Evolutionary conservation across 2,329 filamentous ascomycete genomes (phyloP).

Genomic region (Talaromyces piceae): DNA sequence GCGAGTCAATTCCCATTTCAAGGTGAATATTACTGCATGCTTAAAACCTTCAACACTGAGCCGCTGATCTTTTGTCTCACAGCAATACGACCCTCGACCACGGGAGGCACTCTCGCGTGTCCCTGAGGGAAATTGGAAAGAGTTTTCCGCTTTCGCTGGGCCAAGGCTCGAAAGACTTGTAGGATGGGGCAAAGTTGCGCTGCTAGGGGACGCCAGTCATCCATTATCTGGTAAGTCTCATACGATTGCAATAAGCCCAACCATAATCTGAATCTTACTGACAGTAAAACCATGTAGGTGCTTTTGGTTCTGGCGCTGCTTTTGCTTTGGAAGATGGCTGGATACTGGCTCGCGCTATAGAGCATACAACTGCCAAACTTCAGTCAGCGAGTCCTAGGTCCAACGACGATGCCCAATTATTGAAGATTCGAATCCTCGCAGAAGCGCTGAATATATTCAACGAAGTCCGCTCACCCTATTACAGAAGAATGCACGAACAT

Average conservation of each 20-base stretch:
- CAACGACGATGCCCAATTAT: not conserved
- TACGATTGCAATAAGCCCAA: not conserved
- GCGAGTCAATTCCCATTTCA: constrained; percentile 14
- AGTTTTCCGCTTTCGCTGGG: constrained; percentile 1
- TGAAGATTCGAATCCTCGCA: constrained; percentile 1
- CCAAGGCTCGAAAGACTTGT: constrained; percentile 1
- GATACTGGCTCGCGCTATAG: constrained; percentile 34
- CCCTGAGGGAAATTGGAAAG: constrained; percentile 2
- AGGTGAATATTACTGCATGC: not conserved
- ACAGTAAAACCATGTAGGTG: not conserved
- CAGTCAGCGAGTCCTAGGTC: not conserved
- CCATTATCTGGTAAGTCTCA: constrained; percentile 1
- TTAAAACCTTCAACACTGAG: not conserved
- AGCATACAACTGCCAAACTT: constrained; percentile 16
- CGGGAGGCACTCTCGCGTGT: not conserved
- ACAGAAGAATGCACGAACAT: constrained; percentile 29
- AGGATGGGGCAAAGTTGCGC: constrained; percentile 1
- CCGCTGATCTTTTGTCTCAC: not conserved
- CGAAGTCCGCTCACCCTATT: constrained; percentile 34
- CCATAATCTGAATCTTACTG: not conserved
- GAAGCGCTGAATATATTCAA: constrained; percentile 34
- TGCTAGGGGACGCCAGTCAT: constrained; percentile 2
- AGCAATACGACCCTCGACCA: not conserved
- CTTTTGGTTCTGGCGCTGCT: constrained; percentile 18
- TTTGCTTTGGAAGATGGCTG: constrained; percentile 43